Conservation (phyloP, 768 basidiomycete species). For the Lanmaoa pseudosensibilis region DNA sequence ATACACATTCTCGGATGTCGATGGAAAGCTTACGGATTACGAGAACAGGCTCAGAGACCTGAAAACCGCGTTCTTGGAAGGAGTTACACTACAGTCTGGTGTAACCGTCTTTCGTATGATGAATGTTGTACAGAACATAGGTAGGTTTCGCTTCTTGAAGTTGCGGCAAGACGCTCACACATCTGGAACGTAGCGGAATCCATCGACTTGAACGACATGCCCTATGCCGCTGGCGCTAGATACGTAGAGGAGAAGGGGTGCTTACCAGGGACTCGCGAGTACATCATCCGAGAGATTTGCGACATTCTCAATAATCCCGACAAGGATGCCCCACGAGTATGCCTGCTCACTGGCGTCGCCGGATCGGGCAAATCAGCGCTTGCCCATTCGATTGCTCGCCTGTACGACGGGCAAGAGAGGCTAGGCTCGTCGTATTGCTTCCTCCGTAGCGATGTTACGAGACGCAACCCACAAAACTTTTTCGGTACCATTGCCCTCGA, state of each 20-base stretch:
- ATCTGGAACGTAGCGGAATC: slow-evolving; percentile 7
- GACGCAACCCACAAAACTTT: slow-evolving; percentile 25
- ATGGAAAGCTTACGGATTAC: slow-evolving; percentile 19
- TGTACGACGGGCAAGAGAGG: slow-evolving; percentile 27
- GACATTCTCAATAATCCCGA: slow-evolving; percentile 13
- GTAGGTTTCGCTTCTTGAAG: background rate
- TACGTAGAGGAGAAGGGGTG: slow-evolving; percentile 23
- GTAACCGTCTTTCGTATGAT: slow-evolving; percentile 24
- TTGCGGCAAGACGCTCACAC: background rate
- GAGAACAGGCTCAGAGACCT: slow-evolving; percentile 20
- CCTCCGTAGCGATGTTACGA: slow-evolving; percentile 12
- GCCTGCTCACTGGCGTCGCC: slow-evolving; percentile 27
- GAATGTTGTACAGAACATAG: slow-evolving; percentile 6
- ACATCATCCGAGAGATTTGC: slow-evolving; percentile 19
- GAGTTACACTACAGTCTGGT: slow-evolving; percentile 14
- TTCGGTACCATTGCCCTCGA: slow-evolving; percentile 37
- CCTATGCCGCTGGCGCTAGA: slow-evolving; percentile 24
- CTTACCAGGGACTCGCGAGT: slow-evolving; percentile 21
- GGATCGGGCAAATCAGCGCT: slow-evolving; percentile 35
- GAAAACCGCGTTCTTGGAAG: slow-evolving; percentile 17
- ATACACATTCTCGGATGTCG: slow-evolving; percentile 20
- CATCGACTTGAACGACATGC: slow-evolving; percentile 21
- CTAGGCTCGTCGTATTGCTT: slow-evolving; percentile 37
- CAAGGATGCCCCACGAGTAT: slow-evolving; percentile 21
- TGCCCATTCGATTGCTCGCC: slow-evolving; percentile 31